Percentiles rank a stretch among this genome's conserved stretches.
phyloP scores from a whole-genome alignment of 495 filamentous ascomycete genomes.

The Daldinia loculata region DNA sequence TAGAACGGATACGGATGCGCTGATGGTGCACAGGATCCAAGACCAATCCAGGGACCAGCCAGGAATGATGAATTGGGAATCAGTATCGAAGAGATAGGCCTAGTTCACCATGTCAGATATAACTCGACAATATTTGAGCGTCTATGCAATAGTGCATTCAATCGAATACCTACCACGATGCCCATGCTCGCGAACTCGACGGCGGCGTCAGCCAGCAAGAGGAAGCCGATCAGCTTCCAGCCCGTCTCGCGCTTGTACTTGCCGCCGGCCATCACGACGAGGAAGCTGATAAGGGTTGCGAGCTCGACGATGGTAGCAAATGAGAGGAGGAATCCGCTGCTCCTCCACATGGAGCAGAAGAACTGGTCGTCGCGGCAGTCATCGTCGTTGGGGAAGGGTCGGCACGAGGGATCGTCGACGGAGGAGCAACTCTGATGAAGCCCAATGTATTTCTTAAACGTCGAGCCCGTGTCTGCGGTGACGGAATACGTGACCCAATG shows the following conservation, averaged over 20 bases:
- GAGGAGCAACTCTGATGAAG: slow-evolving; percentile 80
- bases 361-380: slow-evolving; percentile 73
- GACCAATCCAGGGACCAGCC: slow-evolving; percentile 84
- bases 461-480: slow-evolving; percentile 58
- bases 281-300: slow-evolving; percentile 75
- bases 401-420: slow-evolving; percentile 48
- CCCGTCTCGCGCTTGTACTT: slow-evolving; percentile 76
- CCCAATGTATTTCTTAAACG: slow-evolving; percentile 74
- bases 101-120: slow-evolving; percentile 43
- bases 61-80: slow-evolving; percentile 79
- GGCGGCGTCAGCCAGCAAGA: slow-evolving; percentile 68
- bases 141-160: not conserved
- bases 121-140: not conserved
- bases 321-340: slow-evolving; percentile 84
- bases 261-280: slow-evolving; percentile 78
- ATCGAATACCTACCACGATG: slow-evolving; percentile 72
- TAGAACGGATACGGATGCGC: slow-evolving; percentile 71
- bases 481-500: slow-evolving; percentile 82
- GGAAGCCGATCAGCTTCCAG: slow-evolving; percentile 74
- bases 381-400: slow-evolving; percentile 68
- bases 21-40: slow-evolving; percentile 79
- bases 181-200: slow-evolving; percentile 76
- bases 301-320: slow-evolving; percentile 80
- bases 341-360: slow-evolving; percentile 94
- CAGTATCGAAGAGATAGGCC: slow-evolving; percentile 85